Base-by-base conservation (phyloP, 257 asterid genomes). In the Solanum clarkiae region DNA sequence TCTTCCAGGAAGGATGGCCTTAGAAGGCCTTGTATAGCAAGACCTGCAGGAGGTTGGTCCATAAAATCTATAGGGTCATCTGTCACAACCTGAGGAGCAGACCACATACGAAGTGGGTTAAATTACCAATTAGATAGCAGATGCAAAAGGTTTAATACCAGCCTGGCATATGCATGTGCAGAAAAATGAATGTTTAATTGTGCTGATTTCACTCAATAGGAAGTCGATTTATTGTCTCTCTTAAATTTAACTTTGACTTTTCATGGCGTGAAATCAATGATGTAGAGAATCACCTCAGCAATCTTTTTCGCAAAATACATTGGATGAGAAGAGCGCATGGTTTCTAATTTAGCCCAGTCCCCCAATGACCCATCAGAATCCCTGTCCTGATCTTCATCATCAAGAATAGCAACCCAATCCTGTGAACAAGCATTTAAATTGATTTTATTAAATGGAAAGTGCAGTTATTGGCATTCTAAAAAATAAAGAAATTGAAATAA, bases 291-390 rank as follows among this genome's bases (percentile, higher is more conserved):
- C 85, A 96, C 99, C 91, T 96, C 99, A 15, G 98, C 82, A 40
- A 96, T 84, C 89, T 91, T 96, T 87, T 91, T 93, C 89, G 99
- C 97, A 80, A 96, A 96, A 89, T 94, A 90, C 93, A 95, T 95
- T 44, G 98, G 99, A 92, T 96, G 99, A 88, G 97, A 93, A 89
- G 98, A 90, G 74, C 95, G 94, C 98, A 94, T 95, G 2, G 99
- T 96, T 85, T 94, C 98, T 92, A 96, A 89, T 85, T 96, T 94
- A 86, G 97, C 98, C 98, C 98, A 96, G 87, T 96, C 98, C 66
- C 98, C 99, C 20, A 92, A 84, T 29, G 98, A 95, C 75, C 84
- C 98, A 90, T 95, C 97, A 84, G 93, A 94, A 82, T 92, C 98
- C 70, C 91, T 96, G 72, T 91, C 94, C 87, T 87, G 87, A 87